phyloP scores from a whole-genome alignment of 140 eudicot genomes.

The Cichorium intybus region DNA sequence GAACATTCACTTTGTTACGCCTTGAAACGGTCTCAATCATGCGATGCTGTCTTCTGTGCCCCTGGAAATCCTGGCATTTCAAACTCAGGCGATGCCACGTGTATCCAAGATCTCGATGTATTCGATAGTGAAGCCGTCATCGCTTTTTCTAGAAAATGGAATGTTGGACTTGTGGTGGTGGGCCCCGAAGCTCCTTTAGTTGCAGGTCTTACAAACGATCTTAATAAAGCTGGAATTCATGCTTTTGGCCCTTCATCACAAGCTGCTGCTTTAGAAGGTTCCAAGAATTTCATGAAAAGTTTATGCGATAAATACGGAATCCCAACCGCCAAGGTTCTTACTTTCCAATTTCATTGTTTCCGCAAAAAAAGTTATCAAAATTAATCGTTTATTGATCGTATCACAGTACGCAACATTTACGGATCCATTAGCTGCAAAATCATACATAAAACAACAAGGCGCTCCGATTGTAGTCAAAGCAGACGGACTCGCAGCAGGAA shows the following conservation, averaged over 20 bases:
- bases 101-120: constrained; percentile 67
- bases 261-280: constrained; percentile 98
- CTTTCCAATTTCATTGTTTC: not conserved
- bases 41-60: constrained; percentile 85
- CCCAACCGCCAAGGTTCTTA: constrained; percentile 84
- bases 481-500: constrained; percentile 94
- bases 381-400: not conserved
- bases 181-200: constrained; percentile 98
- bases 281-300: constrained; percentile 84
- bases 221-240: constrained; percentile 71
- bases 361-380: not conserved
- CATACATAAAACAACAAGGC: constrained; percentile 75
- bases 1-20: constrained; percentile 96
- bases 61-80: constrained; percentile 96
- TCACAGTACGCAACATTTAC: constrained; percentile 82
- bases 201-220: constrained; percentile 92
- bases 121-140: constrained; percentile 72
- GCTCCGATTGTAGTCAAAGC: constrained; percentile 93
- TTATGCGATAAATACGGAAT: constrained; percentile 85
- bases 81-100: constrained; percentile 88
- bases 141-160: constrained; percentile 67
- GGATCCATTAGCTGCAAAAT: constrained; percentile 72
- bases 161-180: constrained; percentile 82
- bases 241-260: constrained; percentile 96
- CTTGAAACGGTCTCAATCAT: constrained; percentile 69